Conservation (phyloP, 2,329 filamentous ascomycete genomes). For the Coniochaeta pulveracea region DNA sequence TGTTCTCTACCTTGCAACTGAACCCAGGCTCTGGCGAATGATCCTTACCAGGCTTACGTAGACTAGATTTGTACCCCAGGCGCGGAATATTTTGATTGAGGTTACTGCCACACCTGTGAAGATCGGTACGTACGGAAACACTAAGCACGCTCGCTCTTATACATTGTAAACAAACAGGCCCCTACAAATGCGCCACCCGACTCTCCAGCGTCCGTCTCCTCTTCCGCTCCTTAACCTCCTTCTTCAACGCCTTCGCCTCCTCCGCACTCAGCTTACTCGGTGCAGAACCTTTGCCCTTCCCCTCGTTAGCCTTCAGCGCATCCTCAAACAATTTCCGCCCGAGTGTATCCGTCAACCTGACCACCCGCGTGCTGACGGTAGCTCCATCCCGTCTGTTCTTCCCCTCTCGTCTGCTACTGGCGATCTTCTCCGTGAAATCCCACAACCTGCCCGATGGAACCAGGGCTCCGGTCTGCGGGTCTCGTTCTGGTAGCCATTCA, state of each 20-base stretch:
- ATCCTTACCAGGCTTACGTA: no score
- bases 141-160: not conserved
- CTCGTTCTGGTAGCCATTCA: conserved; percentile 63
- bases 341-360: conserved; percentile 64
- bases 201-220: conserved; percentile 36
- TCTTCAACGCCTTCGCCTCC: conserved; percentile 33
- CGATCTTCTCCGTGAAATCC: conserved; percentile 86
- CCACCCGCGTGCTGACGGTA: conserved; percentile 73
- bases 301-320: conserved; percentile 26
- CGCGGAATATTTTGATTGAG: no score
- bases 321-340: conserved; percentile 59
- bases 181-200: conserved; percentile 28
- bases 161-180: no score
- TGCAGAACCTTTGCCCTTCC: conserved; percentile 17
- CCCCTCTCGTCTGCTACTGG: conserved; percentile 71
- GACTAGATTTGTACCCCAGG: no score
- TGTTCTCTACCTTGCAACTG: no score
- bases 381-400: conserved; percentile 94
- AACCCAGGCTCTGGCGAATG: no score
- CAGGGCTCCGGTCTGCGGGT: conserved; percentile 48
- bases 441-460: conserved; percentile 67
- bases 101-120: no score
- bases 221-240: conserved; percentile 31
- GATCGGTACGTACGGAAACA: not conserved
- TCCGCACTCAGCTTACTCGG: conserved; percentile 36